Conservation (phyloP, 176 grass and related monocot species). For the Alloteropsis semialata region DNA sequence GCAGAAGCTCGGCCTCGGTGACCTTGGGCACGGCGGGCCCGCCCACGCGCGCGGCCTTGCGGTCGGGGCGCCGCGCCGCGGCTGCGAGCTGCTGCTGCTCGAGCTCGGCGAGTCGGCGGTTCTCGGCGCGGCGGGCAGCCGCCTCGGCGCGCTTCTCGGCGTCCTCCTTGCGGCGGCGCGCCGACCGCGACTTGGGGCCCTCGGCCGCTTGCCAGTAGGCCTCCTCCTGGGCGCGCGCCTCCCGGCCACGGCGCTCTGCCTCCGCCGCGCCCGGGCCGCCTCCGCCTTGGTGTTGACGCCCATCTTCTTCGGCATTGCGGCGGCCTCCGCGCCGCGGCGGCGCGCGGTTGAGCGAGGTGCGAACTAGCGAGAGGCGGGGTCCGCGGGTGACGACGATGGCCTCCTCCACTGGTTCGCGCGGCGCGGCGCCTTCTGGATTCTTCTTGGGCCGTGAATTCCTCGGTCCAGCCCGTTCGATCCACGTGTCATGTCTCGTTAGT, state of each 20-base stretch:
- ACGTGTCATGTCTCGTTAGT: not conserved
- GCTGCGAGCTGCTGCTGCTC: conserved; percentile 51
- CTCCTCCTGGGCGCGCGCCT: conserved; percentile 46
- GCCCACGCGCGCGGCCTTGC: conserved; percentile 44
- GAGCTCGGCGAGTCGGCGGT: conserved; percentile 53
- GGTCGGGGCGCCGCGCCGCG: conserved; percentile 37
- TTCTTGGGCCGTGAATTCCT: not conserved
- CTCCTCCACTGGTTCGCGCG: not conserved
- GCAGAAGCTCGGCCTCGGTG: conserved; percentile 60
- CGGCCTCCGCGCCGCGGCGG: not conserved
- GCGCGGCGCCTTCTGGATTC: not conserved
- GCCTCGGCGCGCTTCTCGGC: conserved; percentile 57
- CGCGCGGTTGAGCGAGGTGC: not conserved
- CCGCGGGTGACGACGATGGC: not conserved
- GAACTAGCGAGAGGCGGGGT: not conserved
- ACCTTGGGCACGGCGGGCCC: conserved; percentile 58
- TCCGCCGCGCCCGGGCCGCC: conserved; percentile 37
- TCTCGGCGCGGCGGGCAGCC: conserved; percentile 52
- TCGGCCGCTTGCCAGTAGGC: conserved; percentile 64
- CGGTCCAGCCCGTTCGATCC: not conserved
- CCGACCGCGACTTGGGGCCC: conserved; percentile 57
- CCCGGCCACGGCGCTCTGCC: conserved; percentile 46
- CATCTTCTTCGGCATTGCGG: conserved; percentile 80
- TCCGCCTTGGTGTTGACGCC: conserved; percentile 68
- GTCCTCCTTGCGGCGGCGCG: conserved; percentile 61